phyloP scores from a whole-genome alignment of 1,139 yeast genomes.

The Nakaseomyces bracarensis region DNA sequence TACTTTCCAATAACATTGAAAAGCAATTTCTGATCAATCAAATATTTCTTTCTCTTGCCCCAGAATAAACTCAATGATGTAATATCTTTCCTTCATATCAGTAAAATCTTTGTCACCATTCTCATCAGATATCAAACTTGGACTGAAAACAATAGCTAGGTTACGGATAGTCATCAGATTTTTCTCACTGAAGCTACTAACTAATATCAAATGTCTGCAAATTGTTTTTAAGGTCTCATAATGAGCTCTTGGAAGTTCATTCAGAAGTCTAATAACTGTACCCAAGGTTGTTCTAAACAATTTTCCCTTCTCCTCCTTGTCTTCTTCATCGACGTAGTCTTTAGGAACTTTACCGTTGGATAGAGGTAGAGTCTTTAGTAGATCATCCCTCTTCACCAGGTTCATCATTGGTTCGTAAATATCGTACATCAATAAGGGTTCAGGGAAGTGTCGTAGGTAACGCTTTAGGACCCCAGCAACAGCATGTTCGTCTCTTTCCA shows the following conservation, averaged over 20 bases:
- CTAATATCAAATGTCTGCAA: conserved; percentile 56
- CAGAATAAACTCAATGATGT: conserved; percentile 68
- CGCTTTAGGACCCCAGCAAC: conserved; percentile 81
- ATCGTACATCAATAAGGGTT: conserved; percentile 68
- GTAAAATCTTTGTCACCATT: conserved; percentile 75
- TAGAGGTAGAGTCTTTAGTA: conserved; percentile 14
- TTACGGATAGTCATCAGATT: conserved; percentile 80
- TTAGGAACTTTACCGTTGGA: not conserved
- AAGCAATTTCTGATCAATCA: no score
- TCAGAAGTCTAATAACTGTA: conserved; percentile 34
- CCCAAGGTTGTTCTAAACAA: conserved; percentile 24
- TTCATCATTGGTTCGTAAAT: conserved; percentile 59
- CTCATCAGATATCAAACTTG: conserved; percentile 75
- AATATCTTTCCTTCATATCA: conserved; percentile 80
- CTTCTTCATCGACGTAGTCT: not conserved
- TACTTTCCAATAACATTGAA: no score
- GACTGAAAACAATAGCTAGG: conserved; percentile 89
- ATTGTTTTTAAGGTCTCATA: conserved; percentile 47
- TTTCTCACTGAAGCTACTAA: conserved; percentile 41
- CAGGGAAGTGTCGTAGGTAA: conserved; percentile 75
- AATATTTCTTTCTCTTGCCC: conserved; percentile 34
- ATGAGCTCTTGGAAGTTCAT: conserved; percentile 60
- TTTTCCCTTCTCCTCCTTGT: conserved; percentile 3
- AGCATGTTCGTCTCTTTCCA: conserved; percentile 67
- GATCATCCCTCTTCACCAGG: conserved; percentile 35